Conservation (phyloP, 768 basidiomycete species). For the Hemileccinum impolitum region DNA sequence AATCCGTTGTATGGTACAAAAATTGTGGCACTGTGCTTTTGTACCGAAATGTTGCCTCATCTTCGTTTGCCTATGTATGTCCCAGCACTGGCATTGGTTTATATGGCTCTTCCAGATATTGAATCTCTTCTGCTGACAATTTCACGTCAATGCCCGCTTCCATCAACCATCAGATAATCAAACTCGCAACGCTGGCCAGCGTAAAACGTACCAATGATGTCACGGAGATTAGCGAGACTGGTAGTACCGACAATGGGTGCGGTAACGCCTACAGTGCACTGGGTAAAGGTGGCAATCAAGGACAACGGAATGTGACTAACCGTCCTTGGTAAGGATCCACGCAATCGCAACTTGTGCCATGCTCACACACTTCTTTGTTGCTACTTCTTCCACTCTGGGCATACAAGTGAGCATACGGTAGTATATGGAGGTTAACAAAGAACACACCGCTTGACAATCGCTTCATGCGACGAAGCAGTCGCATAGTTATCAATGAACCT, state of each 20-base stretch:
- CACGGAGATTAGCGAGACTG: conserved; percentile 37
- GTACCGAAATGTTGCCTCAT: neutral
- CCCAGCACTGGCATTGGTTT: conserved; percentile 38
- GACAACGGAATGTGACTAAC: conserved; percentile 10
- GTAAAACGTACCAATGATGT: conserved; percentile 34
- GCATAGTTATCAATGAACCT: conserved; percentile 27
- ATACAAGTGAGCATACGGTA: neutral
- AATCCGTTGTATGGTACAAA: too few species aligned
- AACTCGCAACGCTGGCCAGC: neutral
- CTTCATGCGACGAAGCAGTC: conserved; percentile 23
- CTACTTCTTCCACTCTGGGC: conserved; percentile 39
- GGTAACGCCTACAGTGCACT: conserved; percentile 28
- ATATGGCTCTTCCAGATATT: conserved; percentile 45
- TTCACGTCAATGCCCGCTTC: conserved; percentile 38
- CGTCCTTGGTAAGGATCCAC: conserved; percentile 34
- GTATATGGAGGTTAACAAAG: neutral
- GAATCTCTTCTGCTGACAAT: conserved; percentile 47
- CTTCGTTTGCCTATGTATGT: conserved; percentile 20
- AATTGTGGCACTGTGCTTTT: too few species aligned
- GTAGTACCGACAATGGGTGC: conserved; percentile 47
- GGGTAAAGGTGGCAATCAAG: too few species aligned
- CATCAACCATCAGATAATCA: conserved; percentile 2
- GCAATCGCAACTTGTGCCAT: conserved; percentile 45
- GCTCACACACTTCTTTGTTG: conserved; percentile 33
- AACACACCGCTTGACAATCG: conserved; percentile 27